phyloP scores from a whole-genome alignment of 1,284 basidiomycete species.

The Ganoderma boninense region DNA sequence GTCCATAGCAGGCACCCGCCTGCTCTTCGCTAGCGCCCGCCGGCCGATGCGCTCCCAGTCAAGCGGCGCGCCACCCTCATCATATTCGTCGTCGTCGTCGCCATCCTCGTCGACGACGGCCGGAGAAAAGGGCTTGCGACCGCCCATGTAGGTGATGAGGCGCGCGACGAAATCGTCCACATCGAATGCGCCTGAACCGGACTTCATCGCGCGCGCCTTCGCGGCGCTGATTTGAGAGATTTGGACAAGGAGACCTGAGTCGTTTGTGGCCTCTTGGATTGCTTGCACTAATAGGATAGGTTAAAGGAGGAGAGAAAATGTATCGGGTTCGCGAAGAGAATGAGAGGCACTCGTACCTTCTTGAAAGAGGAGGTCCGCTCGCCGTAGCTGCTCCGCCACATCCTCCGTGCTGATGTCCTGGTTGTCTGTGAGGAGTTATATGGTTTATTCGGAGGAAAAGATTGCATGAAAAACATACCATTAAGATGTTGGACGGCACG shows the following conservation, averaged over 20 bases:
- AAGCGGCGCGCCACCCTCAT: conserved; percentile 50
- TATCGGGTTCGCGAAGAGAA: background rate
- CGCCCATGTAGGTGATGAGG: conserved; percentile 77
- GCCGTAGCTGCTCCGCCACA: conserved; percentile 60
- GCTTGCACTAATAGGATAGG: conserved; percentile 65
- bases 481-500: conserved; percentile 67
- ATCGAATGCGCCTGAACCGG: conserved; percentile 84
- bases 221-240: conserved; percentile 76
- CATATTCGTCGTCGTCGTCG: conserved; percentile 41
- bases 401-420: conserved; percentile 66
- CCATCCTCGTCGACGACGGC: conserved; percentile 25
- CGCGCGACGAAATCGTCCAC: conserved; percentile 83
- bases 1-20: conserved; percentile 75
- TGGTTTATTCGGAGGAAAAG: background rate
- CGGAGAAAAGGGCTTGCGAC: conserved; percentile 51
- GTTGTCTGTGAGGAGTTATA: conserved; percentile 12
- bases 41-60: conserved; percentile 82
- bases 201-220: conserved; percentile 88
- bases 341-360: conserved; percentile 52
- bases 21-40: conserved; percentile 77
- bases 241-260: conserved; percentile 76
- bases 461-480: conserved; percentile 49
- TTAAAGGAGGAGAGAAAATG: too few relatives aligned
- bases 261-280: conserved; percentile 82
- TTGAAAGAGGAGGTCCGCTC: conserved; percentile 66